phyloP scores from a whole-genome alignment of 805 yeast genomes.

The Candida railenensis region DNA sequence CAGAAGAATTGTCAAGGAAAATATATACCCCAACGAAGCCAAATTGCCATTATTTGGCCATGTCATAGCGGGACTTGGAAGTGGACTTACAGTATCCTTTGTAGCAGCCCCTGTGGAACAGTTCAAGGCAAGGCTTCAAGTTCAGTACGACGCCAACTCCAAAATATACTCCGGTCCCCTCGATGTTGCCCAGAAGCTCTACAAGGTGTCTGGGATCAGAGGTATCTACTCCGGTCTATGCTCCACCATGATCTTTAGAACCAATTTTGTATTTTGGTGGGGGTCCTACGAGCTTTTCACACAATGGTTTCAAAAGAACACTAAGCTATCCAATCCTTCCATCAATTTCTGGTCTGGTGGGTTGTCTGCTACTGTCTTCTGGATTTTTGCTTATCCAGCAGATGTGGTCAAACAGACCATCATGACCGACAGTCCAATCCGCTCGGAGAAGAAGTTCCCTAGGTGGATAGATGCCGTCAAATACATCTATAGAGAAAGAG shows the following conservation, averaged over 20 bases:
- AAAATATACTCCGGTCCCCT: constrained; percentile 75
- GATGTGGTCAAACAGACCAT: constrained; percentile 87
- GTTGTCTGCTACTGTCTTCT: constrained; percentile 77
- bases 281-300: constrained; percentile 85
- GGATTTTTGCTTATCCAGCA: constrained; percentile 86
- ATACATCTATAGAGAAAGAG: constrained; percentile 61
- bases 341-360: constrained; percentile 94
- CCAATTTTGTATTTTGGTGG: constrained; percentile 92
- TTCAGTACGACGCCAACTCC: constrained; percentile 78
- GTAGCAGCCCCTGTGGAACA: constrained; percentile 96
- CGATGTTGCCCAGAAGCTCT: constrained; percentile 63
- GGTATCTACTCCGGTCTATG: constrained; percentile 79
- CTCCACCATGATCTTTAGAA: constrained; percentile 85
- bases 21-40: constrained; percentile 57
- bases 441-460: constrained; percentile 63
- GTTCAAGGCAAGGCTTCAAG: constrained; percentile 84
- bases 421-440: constrained; percentile 69
- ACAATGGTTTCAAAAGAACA: constrained; percentile 61
- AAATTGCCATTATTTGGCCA: constrained; percentile 75
- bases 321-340: constrained; percentile 63
- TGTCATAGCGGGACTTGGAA: constrained; percentile 72
- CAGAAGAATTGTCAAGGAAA: constrained; percentile 62
- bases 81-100: constrained; percentile 89
- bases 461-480: constrained; percentile 71
- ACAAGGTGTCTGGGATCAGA: constrained; percentile 59